Percentiles rank a stretch among this genome's conserved stretches.
Evolutionary conservation across 2,329 filamentous ascomycete genomes (phyloP).

Genomic region (Aspergillus tanneri): DNA sequence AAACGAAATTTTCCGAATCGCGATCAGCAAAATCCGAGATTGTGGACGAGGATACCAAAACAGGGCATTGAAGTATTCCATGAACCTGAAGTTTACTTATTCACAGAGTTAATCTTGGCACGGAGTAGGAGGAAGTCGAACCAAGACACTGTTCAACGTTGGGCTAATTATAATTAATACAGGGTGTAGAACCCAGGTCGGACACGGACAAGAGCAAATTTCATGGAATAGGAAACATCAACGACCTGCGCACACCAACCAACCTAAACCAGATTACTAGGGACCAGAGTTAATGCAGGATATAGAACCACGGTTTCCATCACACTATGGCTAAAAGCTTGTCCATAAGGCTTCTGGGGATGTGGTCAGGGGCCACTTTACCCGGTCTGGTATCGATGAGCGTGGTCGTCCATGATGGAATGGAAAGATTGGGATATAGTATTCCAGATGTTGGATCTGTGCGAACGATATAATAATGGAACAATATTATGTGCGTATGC

Average conservation of each 20-base stretch:
- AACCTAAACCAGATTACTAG: neutral
- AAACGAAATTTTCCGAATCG: neutral
- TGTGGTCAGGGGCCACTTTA: constrained; percentile 13
- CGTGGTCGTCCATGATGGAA: constrained; percentile 6
- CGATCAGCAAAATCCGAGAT: constrained; percentile 1
- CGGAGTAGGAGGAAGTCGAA: no score
- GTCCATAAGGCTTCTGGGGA: constrained; percentile 22
- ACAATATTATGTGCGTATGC: no score
- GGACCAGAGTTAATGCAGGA: constrained; percentile 16
- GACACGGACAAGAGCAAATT: neutral
- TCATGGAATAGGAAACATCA: neutral
- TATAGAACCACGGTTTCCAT: constrained; percentile 15
- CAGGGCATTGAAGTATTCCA: neutral
- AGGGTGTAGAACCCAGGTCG: neutral
- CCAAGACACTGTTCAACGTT: no score
- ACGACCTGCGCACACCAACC: neutral
- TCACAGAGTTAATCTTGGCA: no score
- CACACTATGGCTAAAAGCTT: constrained; percentile 26
- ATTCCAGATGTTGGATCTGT: neutral
- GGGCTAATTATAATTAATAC: no score
- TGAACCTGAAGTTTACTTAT: no score
- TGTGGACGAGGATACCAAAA: neutral
- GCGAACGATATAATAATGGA: no score
- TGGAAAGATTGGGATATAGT: neutral
- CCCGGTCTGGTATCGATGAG: constrained; percentile 16